A percentile compares a stretch with the other conserved stretches of the same genome.
Evolutionary conservation across 192 early-diverging fungal species (phyloP).

Genomic region (Mortierella hygrophila): DNA sequence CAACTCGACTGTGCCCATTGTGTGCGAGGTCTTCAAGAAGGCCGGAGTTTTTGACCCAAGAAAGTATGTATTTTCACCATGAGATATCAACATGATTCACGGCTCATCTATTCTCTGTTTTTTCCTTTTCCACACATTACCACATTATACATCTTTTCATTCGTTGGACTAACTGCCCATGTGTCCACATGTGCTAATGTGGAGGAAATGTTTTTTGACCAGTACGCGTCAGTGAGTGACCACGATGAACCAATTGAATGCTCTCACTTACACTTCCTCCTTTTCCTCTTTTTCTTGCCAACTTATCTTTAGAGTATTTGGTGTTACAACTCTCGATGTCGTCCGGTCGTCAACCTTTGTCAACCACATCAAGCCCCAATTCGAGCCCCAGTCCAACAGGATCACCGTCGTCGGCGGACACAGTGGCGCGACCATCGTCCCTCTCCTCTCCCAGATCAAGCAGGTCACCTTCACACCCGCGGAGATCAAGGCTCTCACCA

Average conservation of each 20-base stretch:
- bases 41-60: conserved; percentile 87
- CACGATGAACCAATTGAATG: background rate
- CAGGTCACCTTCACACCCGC: conserved; percentile 78
- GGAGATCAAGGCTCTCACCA: conserved; percentile 88
- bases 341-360: conserved; percentile 95
- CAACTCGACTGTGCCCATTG: conserved; percentile 97
- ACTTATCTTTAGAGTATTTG: conserved; percentile 77
- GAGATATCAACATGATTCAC: background rate
- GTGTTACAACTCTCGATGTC: conserved; percentile 94
- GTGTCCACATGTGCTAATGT: background rate
- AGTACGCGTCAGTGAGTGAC: background rate
- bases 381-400: conserved; percentile 75
- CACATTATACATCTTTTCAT: background rate
- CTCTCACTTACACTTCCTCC: conserved; percentile 44
- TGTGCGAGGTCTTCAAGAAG: conserved; percentile 93
- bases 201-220: background rate
- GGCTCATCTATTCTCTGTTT: conserved; percentile 56
- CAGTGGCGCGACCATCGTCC: conserved; percentile 95
- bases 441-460: conserved; percentile 79
- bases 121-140: background rate
- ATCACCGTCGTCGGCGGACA: conserved; percentile 94
- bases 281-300: conserved; percentile 4
- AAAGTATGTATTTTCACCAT: conserved; percentile 59
- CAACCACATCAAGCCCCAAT: conserved; percentile 77
- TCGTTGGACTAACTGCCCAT: background rate